phyloP scores from a whole-genome alignment of 306 rosid species.

The Amphicarpaea edgeworthii region DNA sequence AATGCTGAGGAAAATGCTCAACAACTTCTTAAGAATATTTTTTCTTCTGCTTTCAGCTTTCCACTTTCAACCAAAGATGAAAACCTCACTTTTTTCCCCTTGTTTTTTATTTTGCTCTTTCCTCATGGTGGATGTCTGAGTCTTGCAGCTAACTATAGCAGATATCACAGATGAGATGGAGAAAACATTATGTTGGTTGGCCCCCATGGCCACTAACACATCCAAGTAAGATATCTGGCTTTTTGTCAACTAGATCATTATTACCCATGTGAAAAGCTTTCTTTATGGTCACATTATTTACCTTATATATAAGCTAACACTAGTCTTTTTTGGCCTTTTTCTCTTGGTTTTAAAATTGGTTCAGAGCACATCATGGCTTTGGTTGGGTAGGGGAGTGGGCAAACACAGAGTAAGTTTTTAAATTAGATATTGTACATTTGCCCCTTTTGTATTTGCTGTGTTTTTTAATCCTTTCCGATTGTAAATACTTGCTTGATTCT shows the following conservation, averaged over 20 bases:
- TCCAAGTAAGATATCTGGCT: conserved; percentile 66
- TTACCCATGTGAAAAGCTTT: conserved; percentile 2
- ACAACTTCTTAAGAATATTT: not conserved
- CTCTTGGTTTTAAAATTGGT: conserved; percentile 43
- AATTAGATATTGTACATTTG: conserved; percentile 5
- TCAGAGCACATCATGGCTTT: conserved; percentile 90
- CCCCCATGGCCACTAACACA: conserved; percentile 81
- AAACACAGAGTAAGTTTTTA: conserved; percentile 65
- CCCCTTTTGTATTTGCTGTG: not conserved
- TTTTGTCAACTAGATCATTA: conserved; percentile 37
- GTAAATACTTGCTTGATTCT: conserved; percentile 30
- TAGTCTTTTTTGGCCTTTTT: conserved; percentile 29
- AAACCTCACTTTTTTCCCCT: not conserved
- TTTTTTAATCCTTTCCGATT: conserved; percentile 14
- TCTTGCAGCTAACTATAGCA: conserved; percentile 65
- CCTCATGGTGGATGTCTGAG: conserved; percentile 25
- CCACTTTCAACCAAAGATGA: conserved; percentile 30
- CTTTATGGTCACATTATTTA: conserved; percentile 11
- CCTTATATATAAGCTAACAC: conserved; percentile 37
- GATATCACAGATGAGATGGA: conserved; percentile 83
- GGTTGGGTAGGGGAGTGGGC: conserved; percentile 99
- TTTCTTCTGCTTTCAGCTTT: conserved; percentile 38
- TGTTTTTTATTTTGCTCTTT: not conserved
- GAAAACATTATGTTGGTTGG: conserved; percentile 78
- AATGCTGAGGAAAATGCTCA: conserved; percentile 18